These are phyloP conservation scores for Chrysanthemum seticuspe DNA, from an alignment of 129 eudicot species.

Conservation along the genomic window DNA sequence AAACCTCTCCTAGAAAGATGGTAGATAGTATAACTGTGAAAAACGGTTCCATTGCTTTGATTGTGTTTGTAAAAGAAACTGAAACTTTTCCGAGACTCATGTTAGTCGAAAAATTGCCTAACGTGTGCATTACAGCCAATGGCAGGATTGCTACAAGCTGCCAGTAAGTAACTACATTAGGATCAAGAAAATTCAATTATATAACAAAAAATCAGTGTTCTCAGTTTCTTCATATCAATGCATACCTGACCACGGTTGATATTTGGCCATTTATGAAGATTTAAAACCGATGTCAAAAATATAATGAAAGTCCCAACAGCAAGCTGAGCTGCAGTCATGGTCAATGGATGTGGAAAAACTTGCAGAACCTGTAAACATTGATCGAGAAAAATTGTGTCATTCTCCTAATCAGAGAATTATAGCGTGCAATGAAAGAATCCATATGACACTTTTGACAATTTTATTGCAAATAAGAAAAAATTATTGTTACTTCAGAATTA, in stretches of 20 bases:
- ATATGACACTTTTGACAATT: too few relatives aligned
- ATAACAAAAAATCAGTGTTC: background rate
- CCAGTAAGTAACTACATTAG: conserved; percentile 8
- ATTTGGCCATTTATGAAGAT: conserved; percentile 86
- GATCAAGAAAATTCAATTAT: conserved; percentile 15
- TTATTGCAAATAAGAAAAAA: too few relatives aligned
- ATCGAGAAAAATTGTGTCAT: conserved; percentile 16
- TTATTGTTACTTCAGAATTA: too few relatives aligned
- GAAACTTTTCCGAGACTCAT: conserved; percentile 90
- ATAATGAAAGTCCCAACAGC: conserved; percentile 72
- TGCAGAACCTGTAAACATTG: conserved; percentile 67
- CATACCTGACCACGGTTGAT: conserved; percentile 78
- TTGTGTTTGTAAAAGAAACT: conserved; percentile 83
- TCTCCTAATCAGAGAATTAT: conserved; percentile 11
- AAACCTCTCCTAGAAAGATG: conserved; percentile 76
- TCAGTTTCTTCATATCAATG: conserved; percentile 2
- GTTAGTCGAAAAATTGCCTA: conserved; percentile 84
- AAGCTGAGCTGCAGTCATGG: conserved; percentile 76
- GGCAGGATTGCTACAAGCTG: conserved; percentile 82
- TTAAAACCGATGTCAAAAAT: conserved; percentile 63
- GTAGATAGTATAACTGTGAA: conserved; percentile 79
- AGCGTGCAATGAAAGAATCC: background rate
- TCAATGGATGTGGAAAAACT: conserved; percentile 73
- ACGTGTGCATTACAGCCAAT: conserved; percentile 69
- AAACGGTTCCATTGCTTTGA: conserved; percentile 91